These are phyloP conservation scores for Fraxinus xanthoxyloides DNA, from an alignment of 305 asterid species.

Conservation along the genomic window DNA sequence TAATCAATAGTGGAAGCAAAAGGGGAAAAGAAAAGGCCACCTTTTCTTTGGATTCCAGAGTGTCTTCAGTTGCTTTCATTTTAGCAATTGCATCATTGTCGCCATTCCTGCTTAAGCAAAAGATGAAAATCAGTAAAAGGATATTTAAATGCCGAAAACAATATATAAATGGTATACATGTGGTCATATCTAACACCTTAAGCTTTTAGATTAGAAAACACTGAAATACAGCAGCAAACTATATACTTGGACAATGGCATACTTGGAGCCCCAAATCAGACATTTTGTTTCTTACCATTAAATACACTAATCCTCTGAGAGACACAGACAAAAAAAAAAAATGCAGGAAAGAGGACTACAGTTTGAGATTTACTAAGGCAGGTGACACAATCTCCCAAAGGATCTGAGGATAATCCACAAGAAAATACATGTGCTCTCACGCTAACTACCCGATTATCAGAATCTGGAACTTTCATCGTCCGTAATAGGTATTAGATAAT, in stretches of 20 bases:
- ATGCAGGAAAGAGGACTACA: not conserved
- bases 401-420: not conserved
- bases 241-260: not conserved
- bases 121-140: not conserved
- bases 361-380: not conserved
- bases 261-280: not conserved
- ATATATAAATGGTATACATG: not conserved
- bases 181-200: not conserved
- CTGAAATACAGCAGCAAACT: conserved; percentile 3
- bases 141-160: not conserved
- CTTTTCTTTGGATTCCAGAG: conserved; percentile 85
- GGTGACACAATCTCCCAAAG: not conserved
- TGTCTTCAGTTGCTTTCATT: conserved; percentile 83
- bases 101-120: conserved; percentile 52
- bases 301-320: not conserved
- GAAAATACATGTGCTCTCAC: not conserved
- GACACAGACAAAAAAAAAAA: not conserved
- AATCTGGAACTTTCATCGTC: no score
- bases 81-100: conserved; percentile 69
- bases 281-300: not conserved
- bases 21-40: conserved; percentile 24
- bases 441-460: not conserved
- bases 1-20: not conserved
- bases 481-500: not conserved
- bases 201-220: not conserved